Evolutionary conservation across 352 stramenopile species (phyloP), one percentile per base, ranked within the genome.

Genomic region (Phytophthora citrophthora): DNA sequence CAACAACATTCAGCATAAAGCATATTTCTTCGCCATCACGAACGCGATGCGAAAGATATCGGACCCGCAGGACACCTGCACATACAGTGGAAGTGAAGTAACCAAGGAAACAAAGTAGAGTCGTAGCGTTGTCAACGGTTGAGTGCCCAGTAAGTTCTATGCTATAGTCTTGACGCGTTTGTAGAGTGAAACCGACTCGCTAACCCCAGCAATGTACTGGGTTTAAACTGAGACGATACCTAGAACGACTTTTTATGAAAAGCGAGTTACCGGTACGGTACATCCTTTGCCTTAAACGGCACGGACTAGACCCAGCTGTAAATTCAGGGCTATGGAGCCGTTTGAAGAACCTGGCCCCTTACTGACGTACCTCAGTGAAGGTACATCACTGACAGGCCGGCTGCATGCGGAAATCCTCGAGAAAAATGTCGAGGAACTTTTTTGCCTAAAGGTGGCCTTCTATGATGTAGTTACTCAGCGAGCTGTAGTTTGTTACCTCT

Each of bases 11-110:
- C 2, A 54, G 38, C 23, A 58, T n/a, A 55, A 64, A 26, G 55
- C 55, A 6, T 68, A 68, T 24, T 68, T 64, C 53, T 58, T 68
- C 40, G 46, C 45, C 13, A 68, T 68, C 15, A 68, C 36, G 20
- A 24, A 68, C 16, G 16, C 39, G 5, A 57, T 63, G 36, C 45
- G 61, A 27, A 68, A 68, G 27, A 15, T 68, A 0, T 63, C 61
- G 8, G 61, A 68, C 11, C 53, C 61, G 11, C 61, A 68, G 54
- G 61, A 68, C 20, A 64, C 61, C 6, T 68, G 61, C 20, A 46
- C 53, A 36, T 61, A 62, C 16, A 55, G 9, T 16, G 34, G 24
- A n/a, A 50, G 11, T 29, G 32, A 13, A 4, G 41, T 24, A 16
- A 53, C 20, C 12, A 50, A 45, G 44, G 32, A 47, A 29, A 54